Base-by-base conservation (phyloP, 2,329 filamentous ascomycete genomes). In the Scedosporium minutisporum region DNA sequence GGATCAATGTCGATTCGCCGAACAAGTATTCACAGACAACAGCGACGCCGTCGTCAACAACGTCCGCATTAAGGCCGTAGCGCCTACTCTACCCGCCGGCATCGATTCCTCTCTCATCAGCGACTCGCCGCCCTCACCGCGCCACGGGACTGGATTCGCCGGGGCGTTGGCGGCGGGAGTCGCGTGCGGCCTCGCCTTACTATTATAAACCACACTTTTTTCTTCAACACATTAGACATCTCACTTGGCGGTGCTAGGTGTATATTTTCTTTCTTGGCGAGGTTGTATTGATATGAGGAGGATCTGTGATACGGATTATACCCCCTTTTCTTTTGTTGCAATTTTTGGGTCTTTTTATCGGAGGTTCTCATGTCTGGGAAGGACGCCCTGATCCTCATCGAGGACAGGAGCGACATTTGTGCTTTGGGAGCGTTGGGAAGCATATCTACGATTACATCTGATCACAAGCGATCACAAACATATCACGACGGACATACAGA, bases 1-100 rank as follows among this genome's bases (percentile, higher is more conserved):
- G 68, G 62, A 66, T 6, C 67, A 68, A 9, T 77, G 75, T 66
- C 71, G 70, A 61, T 77, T 77, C 51, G 46, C 69, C 2, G 29
- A 65, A 4, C 60, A 69, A 41, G 64, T 63, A 10, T 77, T 76
- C 63, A 68, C 67, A 4, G 67, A 68, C 0, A 67, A 65, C 25
- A 65, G 71, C 42, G 74, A 77, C 63, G 67, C 63, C 6, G 62
- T 71, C 18, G 75, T 68, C 27, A 65, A 72, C 38, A 72, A 73
- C 18, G 63, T 77, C 12, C 65, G 65, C 6, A 76, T 77, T 4
- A 67, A 70, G 62, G 75, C 75, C 3, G 65, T 66, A n/a, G 67
- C 66, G 44, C 72, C 73, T 1, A 64, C 64, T 2, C 57, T 67
- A 9, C 60, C 63, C 18, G 67, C 65, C 25, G 63, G 67, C n/a